phyloP scores from a whole-genome alignment of 495 filamentous ascomycete genomes.

The Neurospora sp. region DNA sequence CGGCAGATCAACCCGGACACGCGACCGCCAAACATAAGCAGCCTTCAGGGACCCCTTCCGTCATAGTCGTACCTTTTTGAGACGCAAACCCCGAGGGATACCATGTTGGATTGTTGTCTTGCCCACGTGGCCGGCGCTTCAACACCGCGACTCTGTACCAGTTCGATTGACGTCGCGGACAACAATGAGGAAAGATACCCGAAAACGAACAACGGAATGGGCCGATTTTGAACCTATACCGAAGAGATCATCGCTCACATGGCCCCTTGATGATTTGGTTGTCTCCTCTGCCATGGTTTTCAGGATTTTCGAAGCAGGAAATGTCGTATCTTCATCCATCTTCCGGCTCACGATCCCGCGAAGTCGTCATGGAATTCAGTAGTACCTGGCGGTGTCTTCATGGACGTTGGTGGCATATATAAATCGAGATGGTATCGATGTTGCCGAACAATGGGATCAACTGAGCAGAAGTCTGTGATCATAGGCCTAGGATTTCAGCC shows the following conservation, averaged over 20 bases:
- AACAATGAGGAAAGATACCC: neutral
- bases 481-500: neutral
- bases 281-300: neutral
- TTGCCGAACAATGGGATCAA: rapidly evolving
- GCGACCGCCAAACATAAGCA: neutral
- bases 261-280: neutral
- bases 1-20: neutral
- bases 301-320: neutral
- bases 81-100: neutral
- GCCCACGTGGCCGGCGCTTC: neutral
- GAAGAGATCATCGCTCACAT: neutral
- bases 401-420: neutral
- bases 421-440: neutral
- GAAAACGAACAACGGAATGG: neutral
- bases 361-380: neutral
- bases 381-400: neutral
- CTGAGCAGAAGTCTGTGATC: neutral
- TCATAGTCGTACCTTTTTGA: neutral
- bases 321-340: neutral
- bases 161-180: neutral
- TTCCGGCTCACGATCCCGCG: neutral
- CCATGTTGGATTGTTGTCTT: neutral
- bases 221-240: neutral
- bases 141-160: neutral
- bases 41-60: neutral